These are phyloP conservation scores for Pseudozyma flocculosa DNA, from an alignment of 1,284 basidiomycete species.

Conservation along the genomic window DNA sequence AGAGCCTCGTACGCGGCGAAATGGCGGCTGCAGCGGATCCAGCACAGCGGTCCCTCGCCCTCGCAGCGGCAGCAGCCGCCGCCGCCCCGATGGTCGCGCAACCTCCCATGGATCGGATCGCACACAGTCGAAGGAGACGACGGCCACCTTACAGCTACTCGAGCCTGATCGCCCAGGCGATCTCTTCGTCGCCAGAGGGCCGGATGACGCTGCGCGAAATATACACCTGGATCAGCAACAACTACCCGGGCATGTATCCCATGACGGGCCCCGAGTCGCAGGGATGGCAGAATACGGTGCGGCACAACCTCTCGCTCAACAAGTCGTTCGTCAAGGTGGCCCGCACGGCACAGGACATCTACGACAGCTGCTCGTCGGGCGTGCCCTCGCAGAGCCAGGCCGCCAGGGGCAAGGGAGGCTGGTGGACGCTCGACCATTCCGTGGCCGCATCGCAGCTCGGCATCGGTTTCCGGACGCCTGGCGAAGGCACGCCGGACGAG, in stretches of 20 bases:
- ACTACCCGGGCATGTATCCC: conserved; percentile 38
- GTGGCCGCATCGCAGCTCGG: conserved; percentile 33
- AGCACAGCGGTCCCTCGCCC: too few relatives aligned
- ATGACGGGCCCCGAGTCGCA: conserved; percentile 43
- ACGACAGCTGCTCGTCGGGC: conserved; percentile 43
- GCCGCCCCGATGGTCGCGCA: background rate
- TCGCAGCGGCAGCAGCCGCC: too few relatives aligned
- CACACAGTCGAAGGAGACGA: conserved; percentile 38
- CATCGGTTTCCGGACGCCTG: conserved; percentile 23
- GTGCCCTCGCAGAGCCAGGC: conserved; percentile 40
- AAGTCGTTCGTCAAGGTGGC: conserved; percentile 49
- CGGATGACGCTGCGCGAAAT: conserved; percentile 51
- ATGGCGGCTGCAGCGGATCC: too few relatives aligned
- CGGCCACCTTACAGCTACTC: conserved; percentile 49
- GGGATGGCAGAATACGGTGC: conserved; percentile 53
- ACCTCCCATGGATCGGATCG: conserved; percentile 33
- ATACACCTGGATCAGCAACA: conserved; percentile 49
- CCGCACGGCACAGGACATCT: conserved; percentile 39
- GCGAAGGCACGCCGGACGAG: conserved; percentile 11
- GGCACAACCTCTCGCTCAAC: conserved; percentile 50
- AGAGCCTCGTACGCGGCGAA: too few relatives aligned
- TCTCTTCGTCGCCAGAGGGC: conserved; percentile 40
- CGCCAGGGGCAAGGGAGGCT: conserved; percentile 44
- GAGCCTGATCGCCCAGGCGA: conserved; percentile 52
- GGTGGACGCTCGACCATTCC: conserved; percentile 41